These are phyloP conservation scores for Lentithecium fluviatile DNA, from an alignment of 495 filamentous ascomycete species.

Conservation along the genomic window DNA sequence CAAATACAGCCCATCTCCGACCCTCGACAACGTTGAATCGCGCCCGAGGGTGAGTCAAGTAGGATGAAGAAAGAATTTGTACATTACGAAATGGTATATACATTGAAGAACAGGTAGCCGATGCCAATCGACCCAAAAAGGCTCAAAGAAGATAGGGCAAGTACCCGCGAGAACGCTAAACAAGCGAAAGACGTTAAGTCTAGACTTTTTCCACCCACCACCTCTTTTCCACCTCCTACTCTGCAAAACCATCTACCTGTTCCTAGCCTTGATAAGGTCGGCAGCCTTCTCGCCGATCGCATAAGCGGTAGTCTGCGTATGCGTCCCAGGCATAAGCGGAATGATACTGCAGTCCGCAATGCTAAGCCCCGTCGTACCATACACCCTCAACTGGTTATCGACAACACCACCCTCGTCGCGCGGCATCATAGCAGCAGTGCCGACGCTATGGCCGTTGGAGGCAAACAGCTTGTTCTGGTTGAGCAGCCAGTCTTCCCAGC, in stretches of 20 bases:
- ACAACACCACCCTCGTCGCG: neutral
- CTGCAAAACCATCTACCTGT: neutral
- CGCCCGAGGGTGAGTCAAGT: no score
- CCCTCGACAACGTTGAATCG: no score
- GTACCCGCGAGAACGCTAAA: no score
- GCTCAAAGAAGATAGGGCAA: no score
- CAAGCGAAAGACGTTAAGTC: neutral
- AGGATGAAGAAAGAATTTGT: no score
- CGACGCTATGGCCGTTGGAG: neutral
- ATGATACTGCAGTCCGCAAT: neutral
- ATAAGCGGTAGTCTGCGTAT: constrained; percentile 2
- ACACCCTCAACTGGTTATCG: neutral
- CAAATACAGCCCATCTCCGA: no score
- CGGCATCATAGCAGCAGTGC: neutral
- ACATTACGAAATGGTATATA: no score
- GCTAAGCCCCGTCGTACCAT: neutral
- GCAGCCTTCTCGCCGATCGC: constrained; percentile 1
- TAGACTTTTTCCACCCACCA: no score
- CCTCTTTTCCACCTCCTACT: no score
- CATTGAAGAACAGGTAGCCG: no score
- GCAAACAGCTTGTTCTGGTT: neutral
- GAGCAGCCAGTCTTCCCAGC: neutral
- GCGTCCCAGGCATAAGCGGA: constrained; percentile 1
- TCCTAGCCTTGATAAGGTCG: neutral
- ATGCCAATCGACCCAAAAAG: no score